Base-by-base conservation (phyloP, 768 basidiomycete species). In the Leccinum uliginosum region DNA sequence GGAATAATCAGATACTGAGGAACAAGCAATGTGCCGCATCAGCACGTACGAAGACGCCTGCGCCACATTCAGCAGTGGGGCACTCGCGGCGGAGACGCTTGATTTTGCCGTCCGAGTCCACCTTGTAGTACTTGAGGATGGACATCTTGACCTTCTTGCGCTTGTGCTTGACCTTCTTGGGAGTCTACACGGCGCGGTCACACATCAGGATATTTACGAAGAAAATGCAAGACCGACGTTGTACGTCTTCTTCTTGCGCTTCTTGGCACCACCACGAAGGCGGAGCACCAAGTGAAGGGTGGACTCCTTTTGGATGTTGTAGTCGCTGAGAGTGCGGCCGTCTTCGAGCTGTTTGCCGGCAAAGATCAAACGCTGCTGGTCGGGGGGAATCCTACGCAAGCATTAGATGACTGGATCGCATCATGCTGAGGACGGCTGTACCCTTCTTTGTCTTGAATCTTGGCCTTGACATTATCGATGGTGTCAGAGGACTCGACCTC, bases 221-320 rank as follows among this genome's bases (percentile, higher is more conserved):
- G 7, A 34, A 9, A n/a, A 30, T 1, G 19, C 49, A n/a, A 26
- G 2, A 78, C 87, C 50, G 50, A 93, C 91, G 80, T 87, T 94
- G 89, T 98, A 98, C 54, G 93, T 94, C 85, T 98, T 98, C 84
- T 98, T 99, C 87, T 98, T 98, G 75, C 96, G 88, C 86, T 98
- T 98, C 87, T 98, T 98, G 65, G 87, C 93, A 84, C 97, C 97
- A 83, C 97, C 97, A 78, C 95, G 92, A 53, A 99, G 90, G 69
- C 97, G 90, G 67, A 98, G 87, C 63, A 98, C 96, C 64, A 98
- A 76, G 77, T 98, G 96, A 58, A 99, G 89, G 59, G 96, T 98
- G 30, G 94, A 97, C 79, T 98, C 96, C 83, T 98, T 98, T 80
- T 98, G 97, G 71, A 99, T 96, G 81, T 96, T 95, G 77, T 95